Conservation (phyloP, 2,329 filamentous ascomycete genomes). For the Penicillium janthinellum region DNA sequence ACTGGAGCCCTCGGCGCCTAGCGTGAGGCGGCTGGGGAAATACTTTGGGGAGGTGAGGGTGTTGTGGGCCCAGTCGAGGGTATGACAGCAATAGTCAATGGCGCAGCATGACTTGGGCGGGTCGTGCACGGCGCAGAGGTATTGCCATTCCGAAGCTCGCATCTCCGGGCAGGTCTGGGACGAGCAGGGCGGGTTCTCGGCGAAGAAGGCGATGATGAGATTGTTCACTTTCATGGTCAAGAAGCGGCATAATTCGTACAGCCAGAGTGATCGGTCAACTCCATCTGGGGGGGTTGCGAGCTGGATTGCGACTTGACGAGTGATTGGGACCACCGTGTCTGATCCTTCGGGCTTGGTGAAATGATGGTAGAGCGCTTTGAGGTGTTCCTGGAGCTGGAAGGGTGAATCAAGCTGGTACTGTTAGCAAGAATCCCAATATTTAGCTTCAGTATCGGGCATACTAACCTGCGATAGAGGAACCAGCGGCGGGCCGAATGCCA, state of each 20-base stretch:
- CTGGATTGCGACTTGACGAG: constrained; percentile 70
- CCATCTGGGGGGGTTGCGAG: constrained; percentile 79
- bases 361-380: constrained; percentile 86
- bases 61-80: constrained; percentile 95
- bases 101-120: constrained; percentile 96
- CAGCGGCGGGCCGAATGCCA: constrained; percentile 87
- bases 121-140: constrained; percentile 95
- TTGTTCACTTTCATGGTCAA: constrained; percentile 93
- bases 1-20: constrained; percentile 52
- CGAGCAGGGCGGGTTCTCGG: constrained; percentile 86
- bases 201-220: constrained; percentile 88
- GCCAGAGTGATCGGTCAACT: constrained; percentile 86
- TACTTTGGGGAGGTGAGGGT: constrained; percentile 92
- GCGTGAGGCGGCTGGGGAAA: constrained; percentile 80
- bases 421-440: constrained; percentile 7
- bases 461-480: constrained; percentile 80
- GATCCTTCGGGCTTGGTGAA: constrained; percentile 66
- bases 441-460: constrained; percentile 31
- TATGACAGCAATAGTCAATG: constrained; percentile 99
- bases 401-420: constrained; percentile 80
- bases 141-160: constrained; percentile 99
- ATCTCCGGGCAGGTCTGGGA: constrained; percentile 91
- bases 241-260: constrained; percentile 96
- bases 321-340: constrained; percentile 70
- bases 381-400: constrained; percentile 95